These are phyloP conservation scores for Inga laurina DNA, from an alignment of 306 rosid genomes.

Conservation along the genomic window DNA sequence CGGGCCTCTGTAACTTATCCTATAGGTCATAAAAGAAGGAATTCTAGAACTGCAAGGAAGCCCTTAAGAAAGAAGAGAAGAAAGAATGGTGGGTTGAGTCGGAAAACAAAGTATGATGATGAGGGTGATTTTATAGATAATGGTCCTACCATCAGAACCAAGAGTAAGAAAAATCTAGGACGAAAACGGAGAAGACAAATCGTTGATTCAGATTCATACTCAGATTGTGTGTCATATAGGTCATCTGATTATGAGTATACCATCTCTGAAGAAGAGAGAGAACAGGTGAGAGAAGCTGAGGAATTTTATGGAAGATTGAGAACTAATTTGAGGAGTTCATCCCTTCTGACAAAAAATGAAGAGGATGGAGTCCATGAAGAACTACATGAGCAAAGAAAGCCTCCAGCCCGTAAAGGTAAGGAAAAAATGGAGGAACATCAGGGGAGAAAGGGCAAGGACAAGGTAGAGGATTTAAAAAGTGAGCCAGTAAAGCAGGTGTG, in stretches of 20 bases:
- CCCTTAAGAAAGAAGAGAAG: slow-evolving; percentile 60
- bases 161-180: slow-evolving; percentile 38
- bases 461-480: slow-evolving; percentile 64
- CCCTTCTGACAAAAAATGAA: slow-evolving; percentile 39
- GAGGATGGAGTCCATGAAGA: slow-evolving; percentile 35
- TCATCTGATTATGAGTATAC: slow-evolving; percentile 74
- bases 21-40: slow-evolving; percentile 52
- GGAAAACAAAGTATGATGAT: slow-evolving; percentile 44
- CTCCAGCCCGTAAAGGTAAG: slow-evolving; percentile 76
- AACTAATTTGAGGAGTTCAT: slow-evolving; percentile 57
- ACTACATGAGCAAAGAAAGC: slow-evolving; percentile 51
- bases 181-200: slow-evolving; percentile 42
- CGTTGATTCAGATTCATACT: slow-evolving; percentile 45
- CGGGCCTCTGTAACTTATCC: slow-evolving; percentile 35
- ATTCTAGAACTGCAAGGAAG: slow-evolving; percentile 58
- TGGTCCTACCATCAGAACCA: slow-evolving; percentile 34
- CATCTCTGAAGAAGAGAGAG: slow-evolving; percentile 98
- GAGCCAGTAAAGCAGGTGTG: slow-evolving; percentile 80
- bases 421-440: slow-evolving; percentile 78
- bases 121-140: slow-evolving; percentile 50
- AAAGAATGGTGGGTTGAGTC: slow-evolving; percentile 45
- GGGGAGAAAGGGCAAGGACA: slow-evolving; percentile 73
- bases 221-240: slow-evolving; percentile 58
- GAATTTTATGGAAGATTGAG: slow-evolving; percentile 53
- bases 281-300: slow-evolving; percentile 89